Base-by-base conservation (phyloP, 176 grass and related monocot genomes). In the Paspalum vaginatum region DNA sequence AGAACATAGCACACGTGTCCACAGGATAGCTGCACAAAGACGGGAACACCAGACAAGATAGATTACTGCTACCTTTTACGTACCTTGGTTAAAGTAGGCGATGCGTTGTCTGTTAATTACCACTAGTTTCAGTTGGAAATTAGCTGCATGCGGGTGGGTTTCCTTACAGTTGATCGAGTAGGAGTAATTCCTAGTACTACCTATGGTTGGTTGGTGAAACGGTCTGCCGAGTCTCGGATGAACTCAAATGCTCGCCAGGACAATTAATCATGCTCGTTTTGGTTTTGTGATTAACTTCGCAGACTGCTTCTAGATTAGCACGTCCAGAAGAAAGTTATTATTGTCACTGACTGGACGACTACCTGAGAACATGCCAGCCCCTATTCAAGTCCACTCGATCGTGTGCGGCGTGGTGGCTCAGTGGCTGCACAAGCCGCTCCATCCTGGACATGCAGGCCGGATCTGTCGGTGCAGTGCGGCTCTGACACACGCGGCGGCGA, bases 1-100 rank as follows among this genome's bases (percentile, higher is more conserved):
- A 63, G 44, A 82, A 74, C 69, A 74, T 81, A 81, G 79, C 27
- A 63, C 56, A 71, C 55, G 61, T 54, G 54, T 24, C 53, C 15
- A 45, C 60, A 75, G 70, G 11, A 37, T 75, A 76, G 5, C 32
- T 55, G 77, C 53, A 84, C 70, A 84, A 8, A 76, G 49, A 57
- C 49, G 76, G 41, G 70, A 58, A 57, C 24, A 76, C 25, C 25
- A n/a, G 2, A 1, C 2, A 32, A 1, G 60, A 74, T 53, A 65
- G n/a, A 66, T 58, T 61, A 71, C 40, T 1, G 74, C 25, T 32
- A 32, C 32, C 32, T 32, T 32, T 32, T 32, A 22, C 76, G 57
- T 12, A 49, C 47, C 15, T 68, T 76, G 21, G 63, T 32, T 48
- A 48, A 61, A 47, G 13, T 61, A 50, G 32, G 32, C 32, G 32